Evolutionary conservation across 164 flowering plant genomes (phyloP).

Genomic region (Vitis cinerea): DNA sequence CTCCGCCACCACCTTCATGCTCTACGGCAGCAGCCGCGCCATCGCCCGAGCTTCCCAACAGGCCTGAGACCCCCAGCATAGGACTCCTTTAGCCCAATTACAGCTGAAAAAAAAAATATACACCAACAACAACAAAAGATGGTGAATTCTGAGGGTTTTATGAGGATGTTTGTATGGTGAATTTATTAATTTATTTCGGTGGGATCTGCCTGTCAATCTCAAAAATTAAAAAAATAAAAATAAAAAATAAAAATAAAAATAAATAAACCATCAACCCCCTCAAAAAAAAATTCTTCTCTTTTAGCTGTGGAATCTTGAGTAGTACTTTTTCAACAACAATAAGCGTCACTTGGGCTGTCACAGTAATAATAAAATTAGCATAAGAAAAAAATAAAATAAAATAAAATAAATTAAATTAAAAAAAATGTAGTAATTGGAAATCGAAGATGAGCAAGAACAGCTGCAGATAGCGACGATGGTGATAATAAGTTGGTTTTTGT

Average conservation of each 20-base stretch:
- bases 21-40: constrained; percentile 5
- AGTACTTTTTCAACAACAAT: constrained; percentile 1
- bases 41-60: constrained; percentile 19
- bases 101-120: constrained; percentile 22
- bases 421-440: constrained; percentile 5
- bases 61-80: constrained; percentile 37
- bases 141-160: constrained; percentile 59
- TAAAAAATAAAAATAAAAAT: neutral
- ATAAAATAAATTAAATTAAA: neutral
- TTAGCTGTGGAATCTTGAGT: constrained; percentile 36
- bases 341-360: constrained; percentile 21
- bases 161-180: constrained; percentile 47
- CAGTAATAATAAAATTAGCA: constrained; percentile 16
- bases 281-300: constrained; percentile 6
- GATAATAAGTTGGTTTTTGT: constrained; percentile 70
- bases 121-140: constrained; percentile 14
- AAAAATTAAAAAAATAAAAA: constrained; percentile 9
- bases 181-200: constrained; percentile 45
- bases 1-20: constrained; percentile 10
- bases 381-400: constrained; percentile 9
- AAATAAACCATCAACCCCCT: too few relatives aligned
- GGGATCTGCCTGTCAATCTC: constrained; percentile 65
- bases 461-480: constrained; percentile 61
- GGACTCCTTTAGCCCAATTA: constrained; percentile 13
- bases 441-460: constrained; percentile 29